Base-by-base conservation (phyloP, 495 filamentous ascomycete species). In the Hyaloscypha variabilis region DNA sequence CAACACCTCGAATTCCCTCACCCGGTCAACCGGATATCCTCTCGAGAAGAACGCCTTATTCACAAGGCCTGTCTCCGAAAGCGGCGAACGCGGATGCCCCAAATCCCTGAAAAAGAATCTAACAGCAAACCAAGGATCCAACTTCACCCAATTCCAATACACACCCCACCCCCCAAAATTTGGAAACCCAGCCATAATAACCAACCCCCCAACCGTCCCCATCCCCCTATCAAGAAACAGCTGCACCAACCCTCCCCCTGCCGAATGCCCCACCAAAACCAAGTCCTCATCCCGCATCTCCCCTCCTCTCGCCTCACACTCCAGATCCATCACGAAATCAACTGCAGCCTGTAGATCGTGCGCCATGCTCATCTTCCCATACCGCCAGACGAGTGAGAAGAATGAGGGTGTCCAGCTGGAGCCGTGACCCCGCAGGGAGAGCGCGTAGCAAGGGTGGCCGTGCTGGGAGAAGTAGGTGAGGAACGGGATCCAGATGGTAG, bases 351-450 rank as follows among this genome's bases (percentile, higher is more conserved):
- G 72, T 1, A 83, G 56, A 63, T 85, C 82, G 36, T 76, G 68
- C 4, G 78, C 81, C 8, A 84, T 67, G 49, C 67, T 72, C n/a
- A 70, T 67, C 59, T 76, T 75, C 1, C 72, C 75, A 29, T 73
- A 78, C 28, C 46, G 63, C 46, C 73, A 79, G 21, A 77, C 70
- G 74, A 78, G 75, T n/a, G 72, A 60, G 25, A 75, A 58, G 61
- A 74, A 80, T 2, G 71, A 69, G 0, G 79, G 82, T 51, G 77
- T 69, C 76, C 80, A 80, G 67, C 79, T 82, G 46, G 67, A 72
- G 17, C 82, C 83, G 68, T 85, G 83, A 3, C 82, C 83, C 11
- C 81, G 74, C 52, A 78, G 66, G 1, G 77, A 81, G n/a, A 85
- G 39, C 17, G 82, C 80, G 62, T 84, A 84, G 69, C 78, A 80